A percentile compares a stretch with the other conserved stretches of the same genome.
Conservation (phyloP, 2,329 filamentous ascomycete genomes). For the Nakataea oryzae region DNA sequence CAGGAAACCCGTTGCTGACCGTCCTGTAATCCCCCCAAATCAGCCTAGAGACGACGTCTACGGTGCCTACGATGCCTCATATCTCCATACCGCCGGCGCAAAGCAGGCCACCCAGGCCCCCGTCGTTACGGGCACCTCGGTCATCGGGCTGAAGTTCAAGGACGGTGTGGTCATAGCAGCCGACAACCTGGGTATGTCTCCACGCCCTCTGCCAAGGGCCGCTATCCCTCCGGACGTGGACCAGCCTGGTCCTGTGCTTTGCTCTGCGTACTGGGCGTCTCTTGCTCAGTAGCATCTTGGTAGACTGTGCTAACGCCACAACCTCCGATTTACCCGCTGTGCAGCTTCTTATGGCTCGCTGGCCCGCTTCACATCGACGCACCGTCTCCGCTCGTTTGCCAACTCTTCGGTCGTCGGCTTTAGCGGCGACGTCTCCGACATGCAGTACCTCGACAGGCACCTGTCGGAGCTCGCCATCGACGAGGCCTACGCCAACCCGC, state of each 20-base stretch:
- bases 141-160: conserved; percentile 90
- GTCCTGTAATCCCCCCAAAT: conserved; percentile 14
- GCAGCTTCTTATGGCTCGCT: conserved; percentile 96
- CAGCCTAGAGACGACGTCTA: conserved; percentile 97
- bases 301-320: background rate
- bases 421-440: conserved; percentile 94
- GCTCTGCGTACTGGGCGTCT: background rate
- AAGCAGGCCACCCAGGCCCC: conserved; percentile 85
- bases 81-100: conserved; percentile 61
- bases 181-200: conserved; percentile 74
- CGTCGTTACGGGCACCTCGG: conserved; percentile 92
- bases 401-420: conserved; percentile 79
- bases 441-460: conserved; percentile 95
- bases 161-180: conserved; percentile 93
- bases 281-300: conserved; percentile 2
- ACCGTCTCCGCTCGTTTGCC: conserved; percentile 86
- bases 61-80: conserved; percentile 81
- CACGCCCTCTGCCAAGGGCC: background rate
- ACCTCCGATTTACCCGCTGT: background rate
- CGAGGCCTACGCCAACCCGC: conserved; percentile 63
- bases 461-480: conserved; percentile 77
- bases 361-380: conserved; percentile 92
- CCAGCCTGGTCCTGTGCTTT: too few species aligned
- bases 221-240: background rate
- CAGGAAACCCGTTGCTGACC: conserved; percentile 15